Conservation (phyloP, 305 asterid genomes). For the Stenogyne calaminthoides region DNA sequence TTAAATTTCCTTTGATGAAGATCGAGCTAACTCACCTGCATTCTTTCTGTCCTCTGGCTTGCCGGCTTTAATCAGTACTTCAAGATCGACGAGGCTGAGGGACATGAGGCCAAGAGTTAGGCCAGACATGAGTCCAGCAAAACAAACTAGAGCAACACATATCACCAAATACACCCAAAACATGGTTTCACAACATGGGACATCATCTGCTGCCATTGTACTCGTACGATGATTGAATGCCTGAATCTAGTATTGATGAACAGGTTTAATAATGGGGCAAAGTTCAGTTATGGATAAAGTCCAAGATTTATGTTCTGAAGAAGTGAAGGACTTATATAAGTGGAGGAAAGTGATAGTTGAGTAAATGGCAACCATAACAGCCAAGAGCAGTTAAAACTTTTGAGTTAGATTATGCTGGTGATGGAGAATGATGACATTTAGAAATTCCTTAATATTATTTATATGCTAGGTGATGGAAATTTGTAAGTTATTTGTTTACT, state of each 20-base stretch:
- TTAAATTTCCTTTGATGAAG: neutral
- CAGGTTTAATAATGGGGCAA: neutral
- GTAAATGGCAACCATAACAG: conserved; percentile 22
- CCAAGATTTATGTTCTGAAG: conserved; percentile 1
- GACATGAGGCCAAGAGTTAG: conserved; percentile 89
- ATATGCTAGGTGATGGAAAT: neutral
- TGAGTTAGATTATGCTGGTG: conserved; percentile 25
- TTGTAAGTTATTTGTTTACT: neutral
- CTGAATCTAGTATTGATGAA: neutral
- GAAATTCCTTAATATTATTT: neutral
- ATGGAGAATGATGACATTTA: conserved; percentile 26
- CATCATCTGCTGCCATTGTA: conserved; percentile 84
- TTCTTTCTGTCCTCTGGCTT: conserved; percentile 62
- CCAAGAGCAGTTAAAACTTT: conserved; percentile 39
- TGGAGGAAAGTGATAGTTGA: neutral
- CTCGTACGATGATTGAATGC: neutral
- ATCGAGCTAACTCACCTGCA: conserved; percentile 51
- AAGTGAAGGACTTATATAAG: conserved; percentile 15
- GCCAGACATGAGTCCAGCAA: conserved; percentile 93
- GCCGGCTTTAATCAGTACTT: conserved; percentile 74
- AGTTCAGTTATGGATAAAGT: conserved; percentile 16
- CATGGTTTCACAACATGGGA: conserved; percentile 84
- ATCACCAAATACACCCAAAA: conserved; percentile 72
- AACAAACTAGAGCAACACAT: conserved; percentile 56
- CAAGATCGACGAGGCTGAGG: conserved; percentile 84